Evolutionary conservation across 768 basidiomycete genomes (phyloP).

Genomic region (Trametes elegans): DNA sequence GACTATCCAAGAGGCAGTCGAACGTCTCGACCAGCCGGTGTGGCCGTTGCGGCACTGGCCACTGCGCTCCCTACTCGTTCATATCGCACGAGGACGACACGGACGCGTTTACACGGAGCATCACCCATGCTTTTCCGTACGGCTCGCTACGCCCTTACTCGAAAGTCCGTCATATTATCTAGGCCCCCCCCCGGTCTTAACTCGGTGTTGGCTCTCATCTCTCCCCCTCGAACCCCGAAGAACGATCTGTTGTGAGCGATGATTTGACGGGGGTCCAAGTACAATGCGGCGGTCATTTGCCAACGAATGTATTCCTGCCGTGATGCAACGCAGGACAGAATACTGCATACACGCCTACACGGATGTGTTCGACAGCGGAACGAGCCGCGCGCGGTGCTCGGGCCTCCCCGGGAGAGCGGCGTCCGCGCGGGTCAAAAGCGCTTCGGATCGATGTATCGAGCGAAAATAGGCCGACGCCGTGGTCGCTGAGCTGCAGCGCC

Average conservation of each 20-base stretch:
- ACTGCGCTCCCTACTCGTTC: not conserved
- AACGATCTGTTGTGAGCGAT: too few species aligned
- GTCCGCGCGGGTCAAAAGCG: slow-evolving; percentile 6
- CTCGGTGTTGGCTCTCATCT: too few species aligned
- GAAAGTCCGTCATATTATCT: not conserved
- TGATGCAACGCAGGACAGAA: too few species aligned
- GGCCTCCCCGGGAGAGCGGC: not conserved
- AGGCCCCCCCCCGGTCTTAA: too few species aligned
- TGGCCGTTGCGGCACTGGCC: not conserved
- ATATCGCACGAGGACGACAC: not conserved
- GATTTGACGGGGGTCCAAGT: too few species aligned
- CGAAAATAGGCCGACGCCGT: not conserved
- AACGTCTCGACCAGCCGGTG: slow-evolving; percentile 11
- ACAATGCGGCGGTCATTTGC: too few species aligned
- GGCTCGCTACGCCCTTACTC: not conserved
- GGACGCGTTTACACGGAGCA: not conserved
- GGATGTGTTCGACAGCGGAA: not conserved
- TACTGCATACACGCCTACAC: too few species aligned
- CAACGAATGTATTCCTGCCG: too few species aligned
- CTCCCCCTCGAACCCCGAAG: too few species aligned
- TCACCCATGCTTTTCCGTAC: slow-evolving; percentile 5
- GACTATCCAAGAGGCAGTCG: slow-evolving; percentile 17
- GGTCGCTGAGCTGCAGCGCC: not conserved
- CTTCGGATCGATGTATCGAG: not conserved
- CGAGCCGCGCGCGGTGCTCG: slow-evolving; percentile 1